Conservation (phyloP, 257 asterid species). For the Linaria vulgaris region DNA sequence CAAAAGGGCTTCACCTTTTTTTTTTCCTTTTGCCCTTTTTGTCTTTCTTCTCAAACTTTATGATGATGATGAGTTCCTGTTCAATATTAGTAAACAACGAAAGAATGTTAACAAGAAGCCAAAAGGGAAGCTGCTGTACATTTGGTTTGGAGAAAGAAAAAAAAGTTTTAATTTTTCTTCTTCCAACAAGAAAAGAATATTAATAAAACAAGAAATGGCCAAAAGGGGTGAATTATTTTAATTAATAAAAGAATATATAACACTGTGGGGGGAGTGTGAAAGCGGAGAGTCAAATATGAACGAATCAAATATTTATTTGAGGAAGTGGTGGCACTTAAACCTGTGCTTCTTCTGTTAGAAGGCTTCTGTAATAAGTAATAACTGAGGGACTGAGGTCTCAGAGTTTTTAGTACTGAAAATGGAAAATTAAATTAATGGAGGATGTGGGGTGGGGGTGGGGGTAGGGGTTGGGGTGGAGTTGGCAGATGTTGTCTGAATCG, state of each 20-base stretch:
- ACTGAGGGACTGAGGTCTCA: slow-evolving; percentile 1
- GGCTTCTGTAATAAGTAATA: slow-evolving; percentile 13
- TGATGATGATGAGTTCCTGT: slow-evolving; percentile 30
- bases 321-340: too few relatives aligned
- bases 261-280: slow-evolving; percentile 22
- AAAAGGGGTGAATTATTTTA: slow-evolving; percentile 15
- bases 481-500: slow-evolving; percentile 33
- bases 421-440: slow-evolving; percentile 18
- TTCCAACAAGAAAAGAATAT: too few relatives aligned
- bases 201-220: not conserved
- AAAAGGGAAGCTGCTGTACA: slow-evolving; percentile 12
- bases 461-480: slow-evolving; percentile 26
- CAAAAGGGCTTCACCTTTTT: not conserved
- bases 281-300: slow-evolving; percentile 7
- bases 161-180: not conserved
- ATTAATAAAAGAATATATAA: not conserved
- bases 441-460: slow-evolving; percentile 2
- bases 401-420: slow-evolving; percentile 1
- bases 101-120: slow-evolving; percentile 27
- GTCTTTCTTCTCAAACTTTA: slow-evolving; percentile 20
- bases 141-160: not conserved
- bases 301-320: too few relatives aligned
- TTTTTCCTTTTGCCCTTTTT: slow-evolving; percentile 10
- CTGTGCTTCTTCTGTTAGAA: too few relatives aligned
- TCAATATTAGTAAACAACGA: not conserved